Base-by-base conservation (phyloP, 805 yeast genomes). In the Candida golubevii region DNA sequence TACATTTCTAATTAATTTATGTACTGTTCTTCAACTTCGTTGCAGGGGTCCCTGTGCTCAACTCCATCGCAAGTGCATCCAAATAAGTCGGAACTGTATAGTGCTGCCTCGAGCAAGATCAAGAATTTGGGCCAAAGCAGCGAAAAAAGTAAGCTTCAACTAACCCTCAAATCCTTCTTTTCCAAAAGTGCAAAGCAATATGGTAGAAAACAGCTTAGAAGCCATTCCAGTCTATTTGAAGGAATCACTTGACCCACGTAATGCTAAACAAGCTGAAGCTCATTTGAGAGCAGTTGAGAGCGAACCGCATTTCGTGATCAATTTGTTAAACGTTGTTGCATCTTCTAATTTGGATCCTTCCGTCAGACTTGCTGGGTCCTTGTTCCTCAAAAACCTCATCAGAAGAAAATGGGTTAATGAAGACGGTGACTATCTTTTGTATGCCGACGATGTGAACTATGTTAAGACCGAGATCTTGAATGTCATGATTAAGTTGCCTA, bases 361-460 rank as follows among this genome's bases (percentile, higher is more conserved):
- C 1, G 78, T 85, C 1, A 74, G 97, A 49, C 69, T 90, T 38
- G 97, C 99, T 1, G 96, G 87, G 14, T 88, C 97, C 1, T 69
- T 95, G 42, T 89, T 85, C 65, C 88, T 93, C 68, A 93, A 93
- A 62, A 93, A 93, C 62, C 76, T 88, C 49, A 75, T 93, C 50
- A 83, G 79, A 56, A 72, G 97, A 41, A 83, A 78, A 55, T 93
- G 97, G 97, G 82, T 85, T 40, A 89, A 89, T 63, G 96, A 88
- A 53, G 85, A 87, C 42, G 98, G 99, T 7, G 77, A 76, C 40
- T 83, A 93, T 60, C 58, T 81, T 45, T 69, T 90, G 27, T 72
- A 82, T 1, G 47, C 58, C 0, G 65, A 67, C 6, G 96, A 90
- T 58, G 85, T 85, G 1, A 71, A 64, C 6, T 67, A 82, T 36